Evolutionary conservation across 164 flowering plant genomes (phyloP).

Genomic region (Dillenia suffruticosa): DNA sequence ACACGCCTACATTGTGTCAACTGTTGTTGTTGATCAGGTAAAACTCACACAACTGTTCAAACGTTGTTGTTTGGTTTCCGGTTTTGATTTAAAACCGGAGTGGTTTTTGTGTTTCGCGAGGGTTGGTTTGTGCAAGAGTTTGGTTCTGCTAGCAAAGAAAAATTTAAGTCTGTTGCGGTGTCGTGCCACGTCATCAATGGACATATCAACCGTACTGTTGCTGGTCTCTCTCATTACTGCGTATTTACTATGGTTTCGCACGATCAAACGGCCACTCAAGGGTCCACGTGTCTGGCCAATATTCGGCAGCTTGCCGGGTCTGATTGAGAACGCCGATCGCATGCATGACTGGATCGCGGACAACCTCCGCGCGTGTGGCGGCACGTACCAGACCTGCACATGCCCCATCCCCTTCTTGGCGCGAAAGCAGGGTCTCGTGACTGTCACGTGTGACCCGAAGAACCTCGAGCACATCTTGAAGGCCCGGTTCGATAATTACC

Average conservation of each 20-base stretch:
- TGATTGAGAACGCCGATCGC: slow-evolving; percentile 40
- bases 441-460: slow-evolving; percentile 69
- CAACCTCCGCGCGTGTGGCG: slow-evolving; percentile 53
- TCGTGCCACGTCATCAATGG: slow-evolving; percentile 24
- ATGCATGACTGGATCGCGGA: slow-evolving; percentile 75
- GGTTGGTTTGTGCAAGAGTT: not conserved
- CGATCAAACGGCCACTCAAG: slow-evolving; percentile 23
- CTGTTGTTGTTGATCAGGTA: no score
- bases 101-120: not conserved
- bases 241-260: slow-evolving; percentile 47
- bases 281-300: slow-evolving; percentile 76
- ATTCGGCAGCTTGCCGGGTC: slow-evolving; percentile 63
- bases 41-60: no score
- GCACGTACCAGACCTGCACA: slow-evolving; percentile 73
- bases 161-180: not conserved
- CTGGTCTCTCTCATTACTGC: slow-evolving; percentile 24
- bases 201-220: slow-evolving; percentile 23
- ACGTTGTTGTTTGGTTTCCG: no score
- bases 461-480: slow-evolving; percentile 64
- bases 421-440: slow-evolving; percentile 54
- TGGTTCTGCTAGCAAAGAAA: no score
- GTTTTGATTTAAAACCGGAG: not conserved
- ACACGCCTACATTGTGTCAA: no score
- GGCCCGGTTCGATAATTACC: slow-evolving; percentile 54
- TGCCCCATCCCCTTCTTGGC: slow-evolving; percentile 48